Conservation (phyloP, 371 early-diverging fungal genomes). For the Rhizopus delemar region DNA sequence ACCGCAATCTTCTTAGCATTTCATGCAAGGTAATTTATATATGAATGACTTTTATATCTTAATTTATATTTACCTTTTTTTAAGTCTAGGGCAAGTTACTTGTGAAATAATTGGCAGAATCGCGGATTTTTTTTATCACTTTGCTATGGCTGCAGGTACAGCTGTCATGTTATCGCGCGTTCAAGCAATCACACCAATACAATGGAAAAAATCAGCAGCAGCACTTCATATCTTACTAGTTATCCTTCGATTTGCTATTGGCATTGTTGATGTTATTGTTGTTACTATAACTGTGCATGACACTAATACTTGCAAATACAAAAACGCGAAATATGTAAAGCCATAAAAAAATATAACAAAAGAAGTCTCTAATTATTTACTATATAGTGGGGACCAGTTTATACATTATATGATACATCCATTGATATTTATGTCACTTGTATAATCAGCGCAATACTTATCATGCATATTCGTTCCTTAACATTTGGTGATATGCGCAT, state of each 20-base stretch:
- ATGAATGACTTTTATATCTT: not conserved
- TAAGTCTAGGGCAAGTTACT: not conserved
- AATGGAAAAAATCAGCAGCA: conserved; percentile 12
- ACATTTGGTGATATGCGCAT: conserved; percentile 20
- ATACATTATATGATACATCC: conserved; percentile 42
- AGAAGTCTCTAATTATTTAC: not conserved
- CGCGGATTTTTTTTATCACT: conserved; percentile 41
- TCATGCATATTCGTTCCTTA: conserved; percentile 35
- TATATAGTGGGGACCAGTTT: conserved; percentile 45
- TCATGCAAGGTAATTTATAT: conserved; percentile 14
- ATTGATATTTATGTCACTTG: conserved; percentile 47
- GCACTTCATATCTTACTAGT: conserved; percentile 14
- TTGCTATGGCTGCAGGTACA: conserved; percentile 40
- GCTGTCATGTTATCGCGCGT: conserved; percentile 35
- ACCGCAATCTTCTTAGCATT: conserved; percentile 21
- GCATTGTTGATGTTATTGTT: conserved; percentile 32
- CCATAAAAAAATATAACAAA: not conserved
- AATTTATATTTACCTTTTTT: not conserved
- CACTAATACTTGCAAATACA: conserved; percentile 30
- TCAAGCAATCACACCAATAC: conserved; percentile 30
- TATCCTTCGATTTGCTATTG: conserved; percentile 25
- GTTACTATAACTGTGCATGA: conserved; percentile 13
- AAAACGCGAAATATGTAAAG: conserved; percentile 33
- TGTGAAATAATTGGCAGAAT: conserved; percentile 25
- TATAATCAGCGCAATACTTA: conserved; percentile 31